Percentiles rank a stretch among this genome's conserved stretches.
Evolutionary conservation across 2,329 filamentous ascomycete species (phyloP).

Genomic region (Fusarium anthophilum): DNA sequence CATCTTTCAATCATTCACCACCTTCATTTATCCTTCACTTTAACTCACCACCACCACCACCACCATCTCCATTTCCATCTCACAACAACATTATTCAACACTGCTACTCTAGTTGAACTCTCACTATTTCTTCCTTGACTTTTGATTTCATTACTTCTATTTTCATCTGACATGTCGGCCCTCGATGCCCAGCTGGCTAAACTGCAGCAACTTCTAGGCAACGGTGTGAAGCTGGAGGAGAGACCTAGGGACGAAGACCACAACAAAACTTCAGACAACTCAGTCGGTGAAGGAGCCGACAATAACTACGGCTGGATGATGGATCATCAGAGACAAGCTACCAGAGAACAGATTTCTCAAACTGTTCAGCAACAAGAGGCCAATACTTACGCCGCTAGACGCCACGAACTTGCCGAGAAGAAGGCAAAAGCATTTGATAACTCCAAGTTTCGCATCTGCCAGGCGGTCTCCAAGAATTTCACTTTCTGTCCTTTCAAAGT

Average conservation of each 20-base stretch:
- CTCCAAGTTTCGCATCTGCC: conserved; percentile 37
- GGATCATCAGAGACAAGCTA: background rate
- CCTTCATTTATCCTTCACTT: background rate
- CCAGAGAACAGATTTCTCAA: background rate
- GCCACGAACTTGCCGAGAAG: conserved; percentile 4
- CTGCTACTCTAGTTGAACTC: background rate
- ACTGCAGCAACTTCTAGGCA: conserved; percentile 35
- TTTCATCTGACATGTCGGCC: conserved; percentile 27
- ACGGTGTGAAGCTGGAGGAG: conserved; percentile 31
- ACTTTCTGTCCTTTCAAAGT: conserved; percentile 62
- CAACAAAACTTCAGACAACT: background rate
- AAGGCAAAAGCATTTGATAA: conserved; percentile 36
- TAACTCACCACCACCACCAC: background rate
- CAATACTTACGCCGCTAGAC: background rate
- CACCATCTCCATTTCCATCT: background rate
- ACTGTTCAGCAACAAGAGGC: background rate
- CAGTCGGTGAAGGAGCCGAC: background rate
- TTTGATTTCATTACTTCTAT: background rate
- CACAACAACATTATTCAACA: background rate
- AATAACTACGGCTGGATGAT: conserved; percentile 3
- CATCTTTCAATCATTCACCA: background rate
- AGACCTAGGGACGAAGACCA: background rate
- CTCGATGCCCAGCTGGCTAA: conserved; percentile 33
- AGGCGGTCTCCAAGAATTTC: conserved; percentile 39
- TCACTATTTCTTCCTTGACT: background rate